phyloP scores from a whole-genome alignment of 129 eudicot species.

The Artemisia argyi region DNA sequence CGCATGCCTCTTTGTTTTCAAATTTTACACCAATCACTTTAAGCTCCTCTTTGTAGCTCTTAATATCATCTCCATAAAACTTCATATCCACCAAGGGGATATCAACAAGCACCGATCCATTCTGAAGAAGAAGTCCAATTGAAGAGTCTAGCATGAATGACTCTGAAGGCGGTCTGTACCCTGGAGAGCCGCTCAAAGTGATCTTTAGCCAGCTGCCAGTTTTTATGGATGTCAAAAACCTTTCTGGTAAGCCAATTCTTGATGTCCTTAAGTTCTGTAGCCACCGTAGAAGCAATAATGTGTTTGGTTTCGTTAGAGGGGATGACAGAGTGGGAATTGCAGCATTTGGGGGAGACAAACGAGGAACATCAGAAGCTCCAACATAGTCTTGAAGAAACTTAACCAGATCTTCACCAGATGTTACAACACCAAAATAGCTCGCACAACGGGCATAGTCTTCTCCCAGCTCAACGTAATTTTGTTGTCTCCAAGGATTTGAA shows the following conservation, averaged over 20 bases:
- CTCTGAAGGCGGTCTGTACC: background rate
- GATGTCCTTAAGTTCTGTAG: background rate
- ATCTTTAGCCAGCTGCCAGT: background rate
- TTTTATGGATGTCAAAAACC: constrained; percentile 7
- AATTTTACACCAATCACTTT: background rate
- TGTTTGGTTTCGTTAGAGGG: background rate
- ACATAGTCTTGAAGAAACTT: background rate
- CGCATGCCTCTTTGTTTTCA: constrained; percentile 39
- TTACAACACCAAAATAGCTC: background rate
- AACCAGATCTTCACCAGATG: background rate
- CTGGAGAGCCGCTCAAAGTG: background rate
- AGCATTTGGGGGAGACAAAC: background rate
- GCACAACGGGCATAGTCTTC: background rate
- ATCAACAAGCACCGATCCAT: constrained; percentile 10
- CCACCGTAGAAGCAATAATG: background rate
- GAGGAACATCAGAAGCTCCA: background rate
- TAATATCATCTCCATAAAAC: background rate
- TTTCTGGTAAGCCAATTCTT: background rate
- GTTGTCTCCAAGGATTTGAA: constrained; percentile 8
- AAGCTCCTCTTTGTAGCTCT: background rate
- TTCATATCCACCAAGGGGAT: background rate
- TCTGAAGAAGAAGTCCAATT: background rate
- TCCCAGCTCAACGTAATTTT: background rate
- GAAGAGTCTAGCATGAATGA: constrained; percentile 10
- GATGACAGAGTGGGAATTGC: constrained; percentile 4